A percentile compares a stretch with the other conserved stretches of the same genome.
Conservation (phyloP, 768 basidiomycete species). For the Grammothele lineata region DNA sequence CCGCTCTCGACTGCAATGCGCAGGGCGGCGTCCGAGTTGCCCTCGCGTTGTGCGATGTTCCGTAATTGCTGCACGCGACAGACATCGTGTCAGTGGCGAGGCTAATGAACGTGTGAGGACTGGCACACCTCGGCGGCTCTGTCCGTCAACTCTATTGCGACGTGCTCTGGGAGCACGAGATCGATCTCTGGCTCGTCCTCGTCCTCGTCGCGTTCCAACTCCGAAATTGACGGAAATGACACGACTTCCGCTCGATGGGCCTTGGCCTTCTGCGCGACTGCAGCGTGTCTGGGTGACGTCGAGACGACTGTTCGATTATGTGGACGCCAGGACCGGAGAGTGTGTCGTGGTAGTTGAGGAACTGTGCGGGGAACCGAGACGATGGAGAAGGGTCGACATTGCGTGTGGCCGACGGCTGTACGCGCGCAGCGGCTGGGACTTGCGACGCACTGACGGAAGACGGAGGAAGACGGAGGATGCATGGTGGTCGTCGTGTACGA, state of each 20-base stretch:
- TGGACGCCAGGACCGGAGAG: no score
- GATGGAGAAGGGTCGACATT: background rate
- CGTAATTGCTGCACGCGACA: slow-evolving; percentile 63
- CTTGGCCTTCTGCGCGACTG: slow-evolving; percentile 39
- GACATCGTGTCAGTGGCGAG: no score
- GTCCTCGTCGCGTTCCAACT: slow-evolving; percentile 41
- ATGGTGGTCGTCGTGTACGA: slow-evolving; percentile 3
- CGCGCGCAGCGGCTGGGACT: no score
- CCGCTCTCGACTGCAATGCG: slow-evolving; percentile 88
- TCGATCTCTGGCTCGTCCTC: slow-evolving; percentile 63
- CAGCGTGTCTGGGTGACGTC: slow-evolving; percentile 20
- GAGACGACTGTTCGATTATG: slow-evolving; percentile 14
- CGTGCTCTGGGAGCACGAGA: slow-evolving; percentile 46
- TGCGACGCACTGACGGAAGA: no score
- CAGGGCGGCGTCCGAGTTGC: slow-evolving; percentile 61
- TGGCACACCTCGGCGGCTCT: slow-evolving; percentile 67
- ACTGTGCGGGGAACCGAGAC: background rate
- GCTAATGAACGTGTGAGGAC: background rate
- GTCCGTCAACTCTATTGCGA: slow-evolving; percentile 59
- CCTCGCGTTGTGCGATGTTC: slow-evolving; percentile 60
- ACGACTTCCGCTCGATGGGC: slow-evolving; percentile 37
- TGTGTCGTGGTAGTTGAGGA: background rate
- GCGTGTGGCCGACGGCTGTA: no score
- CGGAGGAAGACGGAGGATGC: slow-evolving; percentile 1
- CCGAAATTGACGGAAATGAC: slow-evolving; percentile 40